phyloP scores from a whole-genome alignment of 192 early-diverging fungal species.

The Coemansia sp. region DNA sequence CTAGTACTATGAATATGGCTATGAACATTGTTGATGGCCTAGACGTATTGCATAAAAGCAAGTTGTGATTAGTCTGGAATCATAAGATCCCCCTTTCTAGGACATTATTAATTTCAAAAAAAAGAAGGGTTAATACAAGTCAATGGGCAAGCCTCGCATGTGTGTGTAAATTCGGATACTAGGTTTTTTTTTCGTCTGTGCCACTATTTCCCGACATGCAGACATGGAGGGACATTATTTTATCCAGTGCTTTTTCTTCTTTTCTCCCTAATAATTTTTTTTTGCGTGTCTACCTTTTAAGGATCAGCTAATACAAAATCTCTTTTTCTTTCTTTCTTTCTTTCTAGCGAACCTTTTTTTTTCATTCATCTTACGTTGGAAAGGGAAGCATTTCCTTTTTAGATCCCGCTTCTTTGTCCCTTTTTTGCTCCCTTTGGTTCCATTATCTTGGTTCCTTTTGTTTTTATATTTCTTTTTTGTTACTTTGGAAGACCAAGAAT shows the following conservation, averaged over 20 bases:
- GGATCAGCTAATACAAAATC: neutral
- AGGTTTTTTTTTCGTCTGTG: neutral
- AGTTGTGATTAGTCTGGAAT: constrained; percentile 24
- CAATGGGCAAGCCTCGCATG: neutral
- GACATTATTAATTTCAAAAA: too few relatives aligned
- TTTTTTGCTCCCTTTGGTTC: neutral
- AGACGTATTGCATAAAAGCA: constrained; percentile 32
- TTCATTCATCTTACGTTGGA: constrained; percentile 1
- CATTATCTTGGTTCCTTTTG: neutral
- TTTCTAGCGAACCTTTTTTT: neutral
- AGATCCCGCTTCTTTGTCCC: neutral
- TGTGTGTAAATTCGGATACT: neutral
- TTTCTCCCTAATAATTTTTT: neutral
- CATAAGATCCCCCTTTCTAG: neutral
- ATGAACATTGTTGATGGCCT: constrained; percentile 62
- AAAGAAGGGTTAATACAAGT: neutral
- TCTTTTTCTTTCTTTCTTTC: neutral
- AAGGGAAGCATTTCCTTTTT: neutral
- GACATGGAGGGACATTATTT: neutral
- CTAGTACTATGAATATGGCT: constrained; percentile 52
- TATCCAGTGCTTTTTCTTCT: neutral
- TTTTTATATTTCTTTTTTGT: constrained; percentile 11
- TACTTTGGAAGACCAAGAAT: neutral
- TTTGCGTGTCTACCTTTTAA: neutral
- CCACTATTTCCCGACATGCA: constrained; percentile 8